Evolutionary conservation across 1,139 yeast species (phyloP), one percentile per base, ranked within the genome.

Genomic region (Suhomyces yuchorum): DNA sequence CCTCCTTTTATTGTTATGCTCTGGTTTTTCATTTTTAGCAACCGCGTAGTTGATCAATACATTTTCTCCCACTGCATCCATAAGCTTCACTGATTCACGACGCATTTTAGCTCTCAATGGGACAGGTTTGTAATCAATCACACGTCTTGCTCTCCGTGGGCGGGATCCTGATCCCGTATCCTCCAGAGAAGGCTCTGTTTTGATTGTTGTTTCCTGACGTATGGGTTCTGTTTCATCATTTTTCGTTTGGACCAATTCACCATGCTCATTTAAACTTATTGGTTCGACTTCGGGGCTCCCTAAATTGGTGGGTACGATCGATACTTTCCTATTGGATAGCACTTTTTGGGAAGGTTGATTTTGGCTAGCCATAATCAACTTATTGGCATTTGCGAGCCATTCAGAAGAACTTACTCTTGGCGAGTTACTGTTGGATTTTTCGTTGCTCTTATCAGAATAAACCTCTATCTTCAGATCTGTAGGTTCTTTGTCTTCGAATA

Each of bases 31-130:
- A 35, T 42, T 47, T 15, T 32, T 42, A 36, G 32, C 48, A 24
- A 48, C 54, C 7, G 56, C 56, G 49, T 84, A 86, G 78, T 86
- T 55, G 85, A 83, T 49, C 75, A 65, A 54, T 6, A 62, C 67
- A 43, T 64, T 56, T 14, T 60, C 65, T 4, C 65, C 65, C 3
- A 70, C 71, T 1, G 91, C 91, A 61, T 83, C 87, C 8, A 79
- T 79, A 41, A 84, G 68, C 53, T 75, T 74, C 33, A 73, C 85
- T 0, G 85, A 75, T 36, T 84, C 83, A 54, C 96, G 73, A 59
- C 96, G 77, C 84, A 86, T 77, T 58, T 87, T 88, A 14, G 78
- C 80, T 34, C 85, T 73, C 47, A 86, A 63, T 0, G 92, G 82
- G 0, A 93, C 89, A 30, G 84, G 75, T 14, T 83, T 82, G 59